A percentile compares a stretch with the other conserved stretches of the same genome.
Conservation (phyloP, 495 filamentous ascomycete species). For the Penicillium lividum region DNA sequence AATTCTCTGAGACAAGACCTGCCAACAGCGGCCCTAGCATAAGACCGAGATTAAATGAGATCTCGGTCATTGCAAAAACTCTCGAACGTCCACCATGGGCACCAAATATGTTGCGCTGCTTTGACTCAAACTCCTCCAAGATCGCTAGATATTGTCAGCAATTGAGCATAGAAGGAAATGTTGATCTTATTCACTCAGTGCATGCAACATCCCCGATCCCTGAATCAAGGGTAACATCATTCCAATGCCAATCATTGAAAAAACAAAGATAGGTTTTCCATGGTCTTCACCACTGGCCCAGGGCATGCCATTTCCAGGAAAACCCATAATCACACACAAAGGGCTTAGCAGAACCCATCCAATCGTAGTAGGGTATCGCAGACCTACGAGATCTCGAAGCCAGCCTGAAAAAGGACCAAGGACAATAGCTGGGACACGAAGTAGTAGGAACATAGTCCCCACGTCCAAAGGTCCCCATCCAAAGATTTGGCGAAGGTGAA, state of each 20-base stretch:
- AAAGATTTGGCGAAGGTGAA: constrained; percentile 11
- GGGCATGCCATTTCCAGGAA: constrained; percentile 1
- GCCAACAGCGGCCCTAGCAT: background rate
- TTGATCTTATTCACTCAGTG: background rate
- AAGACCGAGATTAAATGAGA: constrained; percentile 2
- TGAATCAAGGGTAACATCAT: constrained; percentile 13
- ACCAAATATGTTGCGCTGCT: background rate
- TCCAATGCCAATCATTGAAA: constrained; percentile 7
- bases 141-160: background rate
- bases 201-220: constrained; percentile 4
- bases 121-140: background rate
- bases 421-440: constrained; percentile 11
- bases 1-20: background rate
- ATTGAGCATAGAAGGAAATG: background rate
- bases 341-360: background rate
- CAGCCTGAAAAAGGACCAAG: constrained; percentile 18
- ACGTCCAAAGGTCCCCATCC: constrained; percentile 11
- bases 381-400: constrained; percentile 14
- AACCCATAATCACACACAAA: background rate
- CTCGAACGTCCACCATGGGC: constrained; percentile 2
- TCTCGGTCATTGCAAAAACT: background rate
- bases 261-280: constrained; percentile 1
- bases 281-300: background rate
- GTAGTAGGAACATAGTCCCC: constrained; percentile 12
- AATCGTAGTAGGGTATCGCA: constrained; percentile 3